A percentile compares a stretch with the other conserved stretches of the same genome.
Evolutionary conservation across 1,139 yeast species (phyloP).

Genomic region (Nakaseomyces delphensis): DNA sequence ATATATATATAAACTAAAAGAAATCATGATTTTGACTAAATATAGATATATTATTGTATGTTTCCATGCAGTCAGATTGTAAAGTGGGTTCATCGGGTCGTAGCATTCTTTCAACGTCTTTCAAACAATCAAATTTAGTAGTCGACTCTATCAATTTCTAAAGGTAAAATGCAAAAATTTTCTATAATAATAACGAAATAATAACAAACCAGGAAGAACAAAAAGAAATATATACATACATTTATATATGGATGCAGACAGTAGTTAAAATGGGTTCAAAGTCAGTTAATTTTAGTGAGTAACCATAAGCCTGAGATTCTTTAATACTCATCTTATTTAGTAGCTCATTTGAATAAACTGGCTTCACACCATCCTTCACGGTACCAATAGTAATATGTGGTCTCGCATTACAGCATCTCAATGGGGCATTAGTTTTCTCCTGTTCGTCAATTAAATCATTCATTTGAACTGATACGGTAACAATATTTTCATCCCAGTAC

Average conservation of each 20-base stretch:
- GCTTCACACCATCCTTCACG: conserved; percentile 37
- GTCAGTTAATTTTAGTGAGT: conserved; percentile 18
- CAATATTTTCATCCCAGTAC: conserved; percentile 44
- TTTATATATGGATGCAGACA: conserved; percentile 18
- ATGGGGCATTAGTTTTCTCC: conserved; percentile 20
- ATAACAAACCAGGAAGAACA: background rate
- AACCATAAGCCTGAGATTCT: conserved; percentile 11
- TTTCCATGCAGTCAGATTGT: no score
- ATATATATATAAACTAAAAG: no score
- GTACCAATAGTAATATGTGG: conserved; percentile 80
- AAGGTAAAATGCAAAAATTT: no score
- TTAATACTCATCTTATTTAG: conserved; percentile 13
- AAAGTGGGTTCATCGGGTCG: no score
- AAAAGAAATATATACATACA: background rate
- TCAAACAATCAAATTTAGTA: no score
- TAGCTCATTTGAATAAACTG: conserved; percentile 45
- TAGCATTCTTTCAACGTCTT: no score
- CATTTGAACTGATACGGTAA: conserved; percentile 50
- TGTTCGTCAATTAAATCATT: conserved; percentile 22
- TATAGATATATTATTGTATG: no score
- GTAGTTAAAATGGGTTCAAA: conserved; percentile 15
- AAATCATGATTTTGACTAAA: no score
- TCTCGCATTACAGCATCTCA: conserved; percentile 37
- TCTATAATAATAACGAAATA: no score
- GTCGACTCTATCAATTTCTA: no score